phyloP scores from a whole-genome alignment of 1,284 basidiomycete genomes.

The Inonotus obliquus region DNA sequence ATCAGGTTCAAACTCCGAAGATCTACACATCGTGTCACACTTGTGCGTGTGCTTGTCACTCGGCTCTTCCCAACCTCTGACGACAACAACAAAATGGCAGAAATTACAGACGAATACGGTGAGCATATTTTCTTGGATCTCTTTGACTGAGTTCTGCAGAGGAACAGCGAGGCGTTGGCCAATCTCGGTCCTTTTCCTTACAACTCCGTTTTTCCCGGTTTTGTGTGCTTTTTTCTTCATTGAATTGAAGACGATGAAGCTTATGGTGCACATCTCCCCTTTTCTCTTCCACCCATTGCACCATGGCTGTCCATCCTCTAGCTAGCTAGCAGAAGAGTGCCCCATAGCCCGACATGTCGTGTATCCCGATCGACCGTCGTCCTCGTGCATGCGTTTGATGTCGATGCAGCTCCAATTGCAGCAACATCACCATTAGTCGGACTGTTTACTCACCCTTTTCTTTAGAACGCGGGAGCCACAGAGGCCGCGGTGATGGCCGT shows the following conservation, averaged over 20 bases:
- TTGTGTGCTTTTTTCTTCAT: conserved; percentile 8
- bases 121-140: conserved; percentile 8
- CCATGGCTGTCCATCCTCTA: conserved; percentile 18
- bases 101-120: conserved; percentile 23
- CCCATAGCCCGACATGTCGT: conserved; percentile 7
- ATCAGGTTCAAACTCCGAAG: not conserved
- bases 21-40: not conserved
- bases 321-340: conserved; percentile 22
- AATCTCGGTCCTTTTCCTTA: conserved; percentile 7
- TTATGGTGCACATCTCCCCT: conserved; percentile 20
- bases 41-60: not conserved
- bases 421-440: not conserved
- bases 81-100: conserved; percentile 18
- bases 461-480: conserved; percentile 20
- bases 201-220: conserved; percentile 11
- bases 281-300: conserved; percentile 9
- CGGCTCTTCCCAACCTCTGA: not conserved
- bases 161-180: not conserved
- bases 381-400: conserved; percentile 12
- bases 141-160: not conserved
- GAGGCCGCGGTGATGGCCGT: conserved; percentile 19
- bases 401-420: conserved; percentile 15
- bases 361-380: conserved; percentile 12
- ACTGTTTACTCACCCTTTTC: conserved; percentile 19
- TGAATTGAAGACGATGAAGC: conserved; percentile 19